Conservation (phyloP, 768 basidiomycete species). For the Ramaria rubella region DNA sequence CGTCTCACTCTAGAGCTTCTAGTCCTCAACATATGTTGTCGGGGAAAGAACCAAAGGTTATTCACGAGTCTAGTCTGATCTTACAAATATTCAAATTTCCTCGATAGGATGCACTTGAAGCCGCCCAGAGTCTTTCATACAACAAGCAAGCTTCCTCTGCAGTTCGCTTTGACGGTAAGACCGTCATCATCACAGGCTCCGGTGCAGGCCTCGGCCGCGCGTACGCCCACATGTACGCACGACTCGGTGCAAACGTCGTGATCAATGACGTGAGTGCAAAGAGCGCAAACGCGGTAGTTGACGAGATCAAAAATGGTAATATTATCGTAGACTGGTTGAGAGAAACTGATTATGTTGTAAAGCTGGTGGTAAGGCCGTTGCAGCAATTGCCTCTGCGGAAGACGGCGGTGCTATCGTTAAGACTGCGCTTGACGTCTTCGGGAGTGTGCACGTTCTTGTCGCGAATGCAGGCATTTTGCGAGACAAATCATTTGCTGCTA, state of each 20-base stretch:
- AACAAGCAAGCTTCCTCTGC: constrained; percentile 65
- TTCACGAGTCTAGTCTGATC: not conserved
- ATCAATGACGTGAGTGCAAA: constrained; percentile 92
- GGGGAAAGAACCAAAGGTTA: not conserved
- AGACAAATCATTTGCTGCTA: constrained; percentile 85
- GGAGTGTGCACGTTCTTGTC: constrained; percentile 78
- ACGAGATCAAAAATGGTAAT: constrained; percentile 75
- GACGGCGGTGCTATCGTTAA: constrained; percentile 89
- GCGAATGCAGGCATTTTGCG: constrained; percentile 93
- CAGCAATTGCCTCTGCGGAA: constrained; percentile 83
- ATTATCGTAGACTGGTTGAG: not conserved
- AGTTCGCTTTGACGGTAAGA: constrained; percentile 83
- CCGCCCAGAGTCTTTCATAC: constrained; percentile 52
- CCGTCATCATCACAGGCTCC: constrained; percentile 90
- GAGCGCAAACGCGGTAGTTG: constrained; percentile 73
- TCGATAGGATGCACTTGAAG: constrained; percentile 49
- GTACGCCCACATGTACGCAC: constrained; percentile 88
- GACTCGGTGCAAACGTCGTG: constrained; percentile 92
- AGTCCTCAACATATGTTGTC: constrained; percentile 2
- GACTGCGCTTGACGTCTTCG: constrained; percentile 79
- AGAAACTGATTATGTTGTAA: constrained; percentile 9
- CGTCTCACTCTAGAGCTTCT: not conserved
- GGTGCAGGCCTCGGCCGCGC: constrained; percentile 90
- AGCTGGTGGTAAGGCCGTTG: constrained; percentile 86
- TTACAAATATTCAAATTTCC: not conserved